Evolutionary conservation across 176 grass and related monocot species (phyloP).

Genomic region (Pharus latifolius): DNA sequence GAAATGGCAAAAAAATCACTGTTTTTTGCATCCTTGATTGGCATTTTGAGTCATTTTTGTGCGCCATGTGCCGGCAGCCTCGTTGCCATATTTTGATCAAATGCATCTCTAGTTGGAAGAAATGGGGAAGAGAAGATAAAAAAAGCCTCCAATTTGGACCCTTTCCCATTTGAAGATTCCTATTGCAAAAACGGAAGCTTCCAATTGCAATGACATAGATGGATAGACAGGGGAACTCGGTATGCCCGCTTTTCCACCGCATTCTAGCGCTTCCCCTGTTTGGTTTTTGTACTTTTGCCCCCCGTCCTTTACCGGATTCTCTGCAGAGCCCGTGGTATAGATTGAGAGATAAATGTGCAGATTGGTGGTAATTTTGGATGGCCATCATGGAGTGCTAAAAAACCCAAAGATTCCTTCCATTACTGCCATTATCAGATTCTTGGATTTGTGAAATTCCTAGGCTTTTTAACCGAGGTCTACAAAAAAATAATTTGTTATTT

Average conservation of each 20-base stretch:
- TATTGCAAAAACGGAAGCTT: not conserved
- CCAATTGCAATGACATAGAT: not conserved
- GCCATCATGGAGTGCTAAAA: not conserved
- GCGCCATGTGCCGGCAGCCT: not conserved
- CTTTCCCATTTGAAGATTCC: not conserved
- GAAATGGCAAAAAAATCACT: not conserved
- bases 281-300: conserved; percentile 11
- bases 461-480: conserved; percentile 15
- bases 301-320: conserved; percentile 12
- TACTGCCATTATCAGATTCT: not conserved
- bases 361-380: not conserved
- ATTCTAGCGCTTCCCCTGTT: too few relatives aligned
- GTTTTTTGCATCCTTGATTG: not conserved
- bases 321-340: not conserved
- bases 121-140: not conserved
- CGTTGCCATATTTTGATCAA: not conserved
- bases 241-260: conserved; percentile 7
- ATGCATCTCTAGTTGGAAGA: not conserved
- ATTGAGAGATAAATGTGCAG: not conserved
- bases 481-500: conserved; percentile 18
- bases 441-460: conserved; percentile 25
- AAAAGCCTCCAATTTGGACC: not conserved
- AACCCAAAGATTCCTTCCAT: not conserved
- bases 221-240: conserved; percentile 19
- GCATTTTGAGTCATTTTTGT: not conserved